Conservation (phyloP, 805 yeast genomes). For the Suhomyces canberraensis region DNA sequence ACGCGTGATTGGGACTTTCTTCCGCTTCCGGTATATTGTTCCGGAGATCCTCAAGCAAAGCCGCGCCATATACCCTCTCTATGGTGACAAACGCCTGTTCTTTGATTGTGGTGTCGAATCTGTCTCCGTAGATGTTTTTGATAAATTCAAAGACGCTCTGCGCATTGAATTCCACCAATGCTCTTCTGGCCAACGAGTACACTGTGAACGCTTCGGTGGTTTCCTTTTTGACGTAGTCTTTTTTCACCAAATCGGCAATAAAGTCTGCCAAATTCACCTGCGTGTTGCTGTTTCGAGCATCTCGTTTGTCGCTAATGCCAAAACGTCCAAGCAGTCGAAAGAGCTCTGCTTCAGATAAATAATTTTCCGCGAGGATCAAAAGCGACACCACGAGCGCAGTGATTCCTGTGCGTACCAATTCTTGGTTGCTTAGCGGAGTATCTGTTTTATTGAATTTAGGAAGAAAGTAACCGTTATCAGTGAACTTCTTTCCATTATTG, state of each 20-base stretch:
- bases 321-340: slow-evolving; percentile 16
- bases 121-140: slow-evolving; percentile 21
- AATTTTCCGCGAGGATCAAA: slow-evolving; percentile 31
- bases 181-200: slow-evolving; percentile 31
- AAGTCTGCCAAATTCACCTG: slow-evolving; percentile 18
- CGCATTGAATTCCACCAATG: slow-evolving; percentile 32
- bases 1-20: neutral
- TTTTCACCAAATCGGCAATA: slow-evolving; percentile 23
- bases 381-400: slow-evolving; percentile 25
- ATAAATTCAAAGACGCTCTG: slow-evolving; percentile 23
- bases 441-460: slow-evolving; percentile 17
- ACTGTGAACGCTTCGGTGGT: slow-evolving; percentile 15
- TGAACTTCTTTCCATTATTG: slow-evolving; percentile 3
- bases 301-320: slow-evolving; percentile 16
- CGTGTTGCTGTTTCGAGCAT: slow-evolving; percentile 8
- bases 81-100: slow-evolving; percentile 21
- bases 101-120: slow-evolving; percentile 18
- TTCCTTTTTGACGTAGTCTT: slow-evolving; percentile 23
- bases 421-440: slow-evolving; percentile 22
- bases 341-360: slow-evolving; percentile 26
- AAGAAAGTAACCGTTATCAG: slow-evolving; percentile 20
- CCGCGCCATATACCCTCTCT: slow-evolving; percentile 21
- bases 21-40: neutral
- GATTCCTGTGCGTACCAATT: slow-evolving; percentile 30
- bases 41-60: slow-evolving; percentile 4